These are phyloP conservation scores for Gautieria morchelliformis DNA, from an alignment of 768 basidiomycete species.

Conservation along the genomic window DNA sequence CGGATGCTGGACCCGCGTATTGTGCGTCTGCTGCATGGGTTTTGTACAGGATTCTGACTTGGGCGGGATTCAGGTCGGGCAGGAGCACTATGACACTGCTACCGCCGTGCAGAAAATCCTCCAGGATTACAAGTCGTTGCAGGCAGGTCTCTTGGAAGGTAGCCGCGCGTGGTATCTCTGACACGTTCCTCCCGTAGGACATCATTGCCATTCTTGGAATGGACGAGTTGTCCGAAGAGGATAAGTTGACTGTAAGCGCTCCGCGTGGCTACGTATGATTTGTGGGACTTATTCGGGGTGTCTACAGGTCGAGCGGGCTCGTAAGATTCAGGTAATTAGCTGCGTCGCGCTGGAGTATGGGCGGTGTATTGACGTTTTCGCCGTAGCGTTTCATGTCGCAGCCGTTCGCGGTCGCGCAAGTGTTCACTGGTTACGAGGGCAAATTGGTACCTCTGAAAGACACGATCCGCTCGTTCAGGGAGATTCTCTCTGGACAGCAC, in stretches of 20 bases:
- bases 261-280: neutral
- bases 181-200: constrained; percentile 35
- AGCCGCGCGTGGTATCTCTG: neutral
- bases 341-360: neutral
- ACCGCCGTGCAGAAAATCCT: constrained; percentile 97
- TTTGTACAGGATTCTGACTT: neutral
- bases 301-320: constrained; percentile 37
- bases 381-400: constrained; percentile 97
- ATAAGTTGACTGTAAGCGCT: constrained; percentile 72
- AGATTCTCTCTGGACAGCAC: constrained; percentile 85
- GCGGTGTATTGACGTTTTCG: constrained; percentile 10
- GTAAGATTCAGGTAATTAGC: constrained; percentile 38
- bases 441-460: constrained; percentile 95
- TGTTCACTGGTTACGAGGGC: constrained; percentile 99
- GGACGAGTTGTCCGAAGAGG: constrained; percentile 99
- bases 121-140: constrained; percentile 92
- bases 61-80: constrained; percentile 45
- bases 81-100: constrained; percentile 93
- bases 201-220: constrained; percentile 99
- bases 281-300: neutral
- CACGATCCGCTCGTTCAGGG: constrained; percentile 93
- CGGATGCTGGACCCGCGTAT: constrained; percentile 99
- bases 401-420: constrained; percentile 99
- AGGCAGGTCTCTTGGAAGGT: constrained; percentile 22
- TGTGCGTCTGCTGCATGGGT: constrained; percentile 35